Evolutionary conservation across 2,329 filamentous ascomycete species (phyloP), one percentile per base, ranked within the genome.

Genomic region (Fusarium tuaranense): DNA sequence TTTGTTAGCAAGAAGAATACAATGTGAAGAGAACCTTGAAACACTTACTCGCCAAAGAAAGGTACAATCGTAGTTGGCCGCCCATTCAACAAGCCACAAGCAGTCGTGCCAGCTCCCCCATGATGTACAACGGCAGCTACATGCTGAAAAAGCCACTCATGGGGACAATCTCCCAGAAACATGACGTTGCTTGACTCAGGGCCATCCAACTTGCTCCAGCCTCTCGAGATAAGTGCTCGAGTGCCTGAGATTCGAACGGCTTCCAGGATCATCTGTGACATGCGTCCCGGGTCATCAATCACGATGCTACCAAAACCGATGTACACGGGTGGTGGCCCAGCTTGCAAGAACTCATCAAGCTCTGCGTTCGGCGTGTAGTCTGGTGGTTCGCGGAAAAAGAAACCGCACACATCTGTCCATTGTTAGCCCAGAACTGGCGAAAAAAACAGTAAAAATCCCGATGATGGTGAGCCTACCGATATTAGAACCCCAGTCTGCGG

Each of bases 231-330:
- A 3, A 94, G 82, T 0, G 92, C 92, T 7, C 93, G 86, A 1
- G 92, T 89, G 4, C 92, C 92, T 0, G 91, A 88, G 61, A 85
- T 81, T 67, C 88, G 84, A 8, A 93, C 88, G 1, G 92, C 92
- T 22, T 92, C 87, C 46, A 94, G 91, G 27, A 94, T 92, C 81
- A 92, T 89, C 20, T 88, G 80, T 0, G 92, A 94, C 69, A 94
- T 91, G 1, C 82, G 83, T 39, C 92, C 87, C 0, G 92, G 89
- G 71, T 94, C 89, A 60, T 94, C 92, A 0, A 94, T 89, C 0
- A 94, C 92, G 58, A 94, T 94, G 0, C 89, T 92, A 0, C 92
- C 92, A 70, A 94, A 94, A 0, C 92, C 92, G 55, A 94, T 93
- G 69, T 94, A 94, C 1, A 94, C 83, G 0, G 92, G 92, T 2